Conservation (phyloP, 768 basidiomycete genomes). For the Cystobasidium ongulense region DNA sequence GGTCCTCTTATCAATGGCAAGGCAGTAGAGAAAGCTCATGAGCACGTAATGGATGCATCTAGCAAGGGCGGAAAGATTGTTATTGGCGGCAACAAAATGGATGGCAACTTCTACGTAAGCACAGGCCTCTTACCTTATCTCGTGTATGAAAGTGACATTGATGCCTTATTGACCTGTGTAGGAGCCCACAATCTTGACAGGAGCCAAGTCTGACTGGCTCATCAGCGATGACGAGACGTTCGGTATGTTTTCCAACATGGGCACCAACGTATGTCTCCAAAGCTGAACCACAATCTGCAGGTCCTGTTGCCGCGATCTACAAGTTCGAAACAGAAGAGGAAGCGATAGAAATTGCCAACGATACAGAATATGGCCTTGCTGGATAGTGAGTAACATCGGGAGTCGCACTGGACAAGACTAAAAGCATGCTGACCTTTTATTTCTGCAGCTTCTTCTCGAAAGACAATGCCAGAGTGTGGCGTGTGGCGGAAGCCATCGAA, state of each 20-base stretch:
- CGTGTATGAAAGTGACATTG: too few species aligned
- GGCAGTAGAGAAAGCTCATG: constrained; percentile 76
- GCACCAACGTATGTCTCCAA: background rate
- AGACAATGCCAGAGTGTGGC: background rate
- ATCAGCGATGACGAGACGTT: constrained; percentile 84
- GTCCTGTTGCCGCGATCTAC: constrained; percentile 70
- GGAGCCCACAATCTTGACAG: constrained; percentile 75
- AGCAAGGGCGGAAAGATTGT: constrained; percentile 75
- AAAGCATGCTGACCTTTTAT: background rate
- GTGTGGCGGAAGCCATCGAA: constrained; percentile 3
- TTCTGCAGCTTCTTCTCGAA: background rate
- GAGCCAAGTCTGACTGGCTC: constrained; percentile 59
- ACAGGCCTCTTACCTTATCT: background rate
- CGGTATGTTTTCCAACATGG: constrained; percentile 43
- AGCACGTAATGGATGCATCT: constrained; percentile 82
- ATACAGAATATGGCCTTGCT: constrained; percentile 74
- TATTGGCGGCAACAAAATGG: constrained; percentile 66
- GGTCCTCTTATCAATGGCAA: constrained; percentile 86
- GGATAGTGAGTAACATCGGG: constrained; percentile 50
- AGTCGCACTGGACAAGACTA: too few species aligned
- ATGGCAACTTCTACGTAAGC: constrained; percentile 12
- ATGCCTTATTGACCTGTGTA: constrained; percentile 52
- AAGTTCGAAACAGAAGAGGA: constrained; percentile 93
- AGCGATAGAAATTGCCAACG: constrained; percentile 76
- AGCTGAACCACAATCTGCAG: background rate